phyloP scores from a whole-genome alignment of 2,329 filamentous ascomycete genomes.

The Talaromyces atroroseus region DNA sequence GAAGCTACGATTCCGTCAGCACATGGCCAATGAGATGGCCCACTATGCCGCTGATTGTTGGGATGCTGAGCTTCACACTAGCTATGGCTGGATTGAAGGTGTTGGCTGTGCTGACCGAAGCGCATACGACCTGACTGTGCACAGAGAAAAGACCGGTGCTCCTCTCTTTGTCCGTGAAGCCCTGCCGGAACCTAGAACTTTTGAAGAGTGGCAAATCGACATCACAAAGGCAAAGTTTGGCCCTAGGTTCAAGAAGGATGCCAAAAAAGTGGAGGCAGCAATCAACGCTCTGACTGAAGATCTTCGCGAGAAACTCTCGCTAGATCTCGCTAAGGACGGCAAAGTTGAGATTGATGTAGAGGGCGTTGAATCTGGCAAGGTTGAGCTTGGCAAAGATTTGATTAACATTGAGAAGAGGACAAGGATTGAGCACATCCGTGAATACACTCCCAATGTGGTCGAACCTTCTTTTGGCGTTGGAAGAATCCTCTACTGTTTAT shows the following conservation, averaged over 20 bases:
- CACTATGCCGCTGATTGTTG: slow-evolving; percentile 97
- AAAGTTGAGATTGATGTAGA: slow-evolving; percentile 73
- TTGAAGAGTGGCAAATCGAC: slow-evolving; percentile 84
- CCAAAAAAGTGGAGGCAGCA: slow-evolving; percentile 75
- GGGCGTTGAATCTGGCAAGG: slow-evolving; percentile 62
- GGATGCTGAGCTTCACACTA: slow-evolving; percentile 90
- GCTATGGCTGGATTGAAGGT: slow-evolving; percentile 96
- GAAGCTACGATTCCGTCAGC: slow-evolving; percentile 94
- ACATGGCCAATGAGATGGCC: slow-evolving; percentile 87
- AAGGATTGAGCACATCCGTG: slow-evolving; percentile 73
- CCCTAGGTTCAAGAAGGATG: slow-evolving; percentile 90
- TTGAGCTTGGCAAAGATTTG: slow-evolving; percentile 72
- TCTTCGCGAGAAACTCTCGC: slow-evolving; percentile 70
- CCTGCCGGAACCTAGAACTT: slow-evolving; percentile 67
- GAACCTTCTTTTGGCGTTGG: slow-evolving; percentile 98
- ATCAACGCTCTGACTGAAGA: slow-evolving; percentile 72
- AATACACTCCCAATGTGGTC: slow-evolving; percentile 93
- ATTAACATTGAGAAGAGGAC: slow-evolving; percentile 80
- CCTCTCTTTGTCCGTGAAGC: slow-evolving; percentile 80
- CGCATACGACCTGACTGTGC: slow-evolving; percentile 88
- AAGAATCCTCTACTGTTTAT: slow-evolving; percentile 83
- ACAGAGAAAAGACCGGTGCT: slow-evolving; percentile 85
- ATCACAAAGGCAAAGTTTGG: slow-evolving; percentile 95
- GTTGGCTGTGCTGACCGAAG: slow-evolving; percentile 94
- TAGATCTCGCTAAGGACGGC: slow-evolving; percentile 66